A percentile compares a stretch with the other conserved stretches of the same genome.
Evolutionary conservation across 345 rosid genomes (phyloP).

Genomic region (Gossypium turneri): DNA sequence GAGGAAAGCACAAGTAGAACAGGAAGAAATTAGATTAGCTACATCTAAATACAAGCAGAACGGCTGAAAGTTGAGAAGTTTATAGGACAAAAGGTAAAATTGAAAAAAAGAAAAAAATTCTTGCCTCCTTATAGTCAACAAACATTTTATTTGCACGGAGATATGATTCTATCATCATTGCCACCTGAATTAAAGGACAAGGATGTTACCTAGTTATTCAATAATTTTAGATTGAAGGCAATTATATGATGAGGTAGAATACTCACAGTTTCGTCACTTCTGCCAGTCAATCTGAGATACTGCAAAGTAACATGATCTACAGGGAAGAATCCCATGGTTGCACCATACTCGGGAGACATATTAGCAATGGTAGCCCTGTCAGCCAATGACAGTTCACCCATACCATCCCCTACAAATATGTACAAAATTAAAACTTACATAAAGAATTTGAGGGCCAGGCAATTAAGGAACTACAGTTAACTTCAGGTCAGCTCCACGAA

Average conservation of each 20-base stretch:
- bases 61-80: neutral
- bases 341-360: conserved; percentile 99
- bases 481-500: conserved; percentile 16
- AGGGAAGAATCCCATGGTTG: conserved; percentile 99
- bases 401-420: conserved; percentile 71
- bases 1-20: neutral
- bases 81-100: neutral
- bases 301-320: conserved; percentile 95
- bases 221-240: conserved; percentile 10
- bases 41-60: neutral
- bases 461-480: neutral
- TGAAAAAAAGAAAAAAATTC: neutral
- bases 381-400: conserved; percentile 86
- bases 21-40: conserved; percentile 15
- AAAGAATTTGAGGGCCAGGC: neutral
- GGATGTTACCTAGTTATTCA: conserved; percentile 16
- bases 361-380: conserved; percentile 99
- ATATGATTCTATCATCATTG: conserved; percentile 94
- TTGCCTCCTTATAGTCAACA: conserved; percentile 88
- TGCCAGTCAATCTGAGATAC: conserved; percentile 93
- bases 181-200: conserved; percentile 44
- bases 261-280: conserved; percentile 95
- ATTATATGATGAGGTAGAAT: neutral
- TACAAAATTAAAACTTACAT: neutral
- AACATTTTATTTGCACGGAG: conserved; percentile 96